Base-by-base conservation (phyloP, 83 land plant genomes). In the Diphasiastrum complanatum region DNA sequence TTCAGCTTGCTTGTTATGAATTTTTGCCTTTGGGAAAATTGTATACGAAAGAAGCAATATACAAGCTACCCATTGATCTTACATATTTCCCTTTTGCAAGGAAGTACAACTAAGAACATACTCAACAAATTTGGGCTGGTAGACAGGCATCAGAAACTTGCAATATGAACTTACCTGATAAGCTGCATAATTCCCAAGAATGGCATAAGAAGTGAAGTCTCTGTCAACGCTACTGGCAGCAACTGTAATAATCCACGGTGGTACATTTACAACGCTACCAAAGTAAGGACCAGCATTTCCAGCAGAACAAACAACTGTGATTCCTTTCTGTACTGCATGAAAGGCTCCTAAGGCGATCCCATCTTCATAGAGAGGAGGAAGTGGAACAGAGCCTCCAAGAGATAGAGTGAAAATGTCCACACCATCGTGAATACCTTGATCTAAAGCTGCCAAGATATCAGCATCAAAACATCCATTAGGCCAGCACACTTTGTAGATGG, bases 401-500 rank as follows among this genome's bases (percentile, higher is more conserved):
- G 87, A 83, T n/a, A 83, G 36, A 64, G 81, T 80, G 14, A 83
- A 37, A 8, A 86, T 77, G 38, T 86, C 52, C 3, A 83, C 92
- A 11, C 92, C 92, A 37, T 86, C 92, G 5, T 27, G 67, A 28
- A 83, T 45, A n/a, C 85, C 87, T 33, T 83, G 85, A 57, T 83
- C 93, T n/a, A 87, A 60, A 22, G 81, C 93, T 0, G 85, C 85
- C 5, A 87, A 61, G 81, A 84, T 81, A 61, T 87, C 93, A 1
- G 70, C 79, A 0, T 69, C 78, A 33, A 68, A 65, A 50, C 93
- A 87, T 2, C 78, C 74, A 71, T 78, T 76, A 18, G 83, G 81
- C 93, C 93, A 87, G 63, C 93, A 87, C 1, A 72, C 88, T 51
- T 87, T 87, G 76, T 86, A 86, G 19, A 81, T 72, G 45, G 87